Base-by-base conservation (phyloP, 257 asterid species). In the Oldenlandia corymbosa region DNA sequence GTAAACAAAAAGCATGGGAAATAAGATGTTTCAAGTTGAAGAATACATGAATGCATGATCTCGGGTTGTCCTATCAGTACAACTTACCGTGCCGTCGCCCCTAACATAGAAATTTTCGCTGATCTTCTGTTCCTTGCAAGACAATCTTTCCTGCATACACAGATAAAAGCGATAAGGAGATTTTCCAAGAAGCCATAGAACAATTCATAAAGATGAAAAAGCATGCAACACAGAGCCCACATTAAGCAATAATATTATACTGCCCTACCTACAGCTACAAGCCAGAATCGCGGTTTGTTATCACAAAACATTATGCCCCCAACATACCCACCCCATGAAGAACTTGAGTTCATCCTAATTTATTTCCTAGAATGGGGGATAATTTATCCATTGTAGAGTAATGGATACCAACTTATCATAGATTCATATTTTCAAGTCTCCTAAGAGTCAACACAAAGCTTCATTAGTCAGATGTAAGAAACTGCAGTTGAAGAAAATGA, bases 71-170 rank as follows among this genome's bases (percentile, higher is more conserved):
- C 10, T 57, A 62, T 4, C 39, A 53, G 28, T 50, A 60, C 37
- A 73, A 75, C 99, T 89, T 77, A 93, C 99, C 55, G 99, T 93
- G 69, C 99, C 99, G 76, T 93, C 97, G 63, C 97, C 97, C 83
- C 96, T 83, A 30, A 87, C 99, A 67, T 93, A 93, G 80, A 93
- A 93, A 78, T 90, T 93, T 68, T 93, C 97, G 11, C 97, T 80
- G 71, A 93, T 89, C 81, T 87, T 90, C 66, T 89, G 99, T 60
- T 89, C 95, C 84, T 89, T 93, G 70, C 84, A 85, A 37, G 83
- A 80, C 73, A 93, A 83, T 70, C 96, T 81, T 84, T 89, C 88
- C 97, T 93, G 86, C 67, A 51, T 23, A 68, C 58, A 74, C 41
- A 36, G 56, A 48, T 60, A 52, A 4, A 43, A 2, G 37, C 60